These are phyloP conservation scores for Termitomyces sp. DNA, from an alignment of 768 basidiomycete species.

Conservation along the genomic window DNA sequence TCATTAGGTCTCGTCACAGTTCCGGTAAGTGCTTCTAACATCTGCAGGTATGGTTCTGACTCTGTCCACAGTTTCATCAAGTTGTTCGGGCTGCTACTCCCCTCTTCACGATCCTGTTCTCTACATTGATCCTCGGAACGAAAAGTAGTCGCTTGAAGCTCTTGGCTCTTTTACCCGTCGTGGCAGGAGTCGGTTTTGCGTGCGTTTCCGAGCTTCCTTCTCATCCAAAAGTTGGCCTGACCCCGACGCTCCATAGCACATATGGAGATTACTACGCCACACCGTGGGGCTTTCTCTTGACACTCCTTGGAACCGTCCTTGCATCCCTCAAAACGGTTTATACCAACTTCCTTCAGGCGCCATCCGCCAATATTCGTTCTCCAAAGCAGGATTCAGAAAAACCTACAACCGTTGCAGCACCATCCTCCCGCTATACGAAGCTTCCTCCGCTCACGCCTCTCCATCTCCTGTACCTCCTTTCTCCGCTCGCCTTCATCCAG, in stretches of 20 bases:
- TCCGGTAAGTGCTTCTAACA: conserved; percentile 55
- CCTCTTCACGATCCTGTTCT: conserved; percentile 84
- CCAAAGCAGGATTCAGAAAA: neutral
- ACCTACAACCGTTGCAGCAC: neutral
- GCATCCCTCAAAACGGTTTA: conserved; percentile 93
- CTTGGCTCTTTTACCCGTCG: conserved; percentile 77
- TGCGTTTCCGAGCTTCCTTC: conserved; percentile 35
- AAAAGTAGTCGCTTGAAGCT: conserved; percentile 62
- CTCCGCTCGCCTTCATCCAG: conserved; percentile 88
- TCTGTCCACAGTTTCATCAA: conserved; percentile 79
- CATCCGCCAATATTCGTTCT: conserved; percentile 17
- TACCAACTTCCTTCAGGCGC: conserved; percentile 77
- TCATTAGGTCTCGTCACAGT: conserved; percentile 87
- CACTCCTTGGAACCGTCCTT: conserved; percentile 85
- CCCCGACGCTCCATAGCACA: conserved; percentile 48
- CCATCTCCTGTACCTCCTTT: conserved; percentile 86
- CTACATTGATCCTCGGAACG: conserved; percentile 63
- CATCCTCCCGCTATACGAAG: neutral
- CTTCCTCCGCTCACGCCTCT: conserved; percentile 52
- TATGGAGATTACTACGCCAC: conserved; percentile 97
- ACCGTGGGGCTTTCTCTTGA: conserved; percentile 77
- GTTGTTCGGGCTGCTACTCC: conserved; percentile 93
- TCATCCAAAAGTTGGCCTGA: neutral
- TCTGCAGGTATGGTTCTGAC: neutral
- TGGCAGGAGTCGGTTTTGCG: conserved; percentile 90